These are phyloP conservation scores for Hippophae gyantsensis DNA, from an alignment of 306 rosid species.

Conservation along the genomic window DNA sequence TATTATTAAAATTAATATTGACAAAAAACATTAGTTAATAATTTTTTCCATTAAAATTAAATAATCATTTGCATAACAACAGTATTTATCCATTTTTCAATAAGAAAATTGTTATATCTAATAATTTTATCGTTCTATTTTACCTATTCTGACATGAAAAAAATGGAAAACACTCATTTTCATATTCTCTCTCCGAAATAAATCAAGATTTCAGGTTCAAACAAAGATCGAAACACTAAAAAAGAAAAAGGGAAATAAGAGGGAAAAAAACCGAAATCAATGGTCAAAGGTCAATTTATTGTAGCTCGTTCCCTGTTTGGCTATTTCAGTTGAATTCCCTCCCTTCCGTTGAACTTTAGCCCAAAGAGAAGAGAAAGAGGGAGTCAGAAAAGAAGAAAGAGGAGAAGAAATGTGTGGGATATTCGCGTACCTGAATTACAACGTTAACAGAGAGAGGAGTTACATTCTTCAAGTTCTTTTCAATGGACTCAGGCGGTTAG, in stretches of 20 bases:
- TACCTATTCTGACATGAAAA: no score
- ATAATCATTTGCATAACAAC: no score
- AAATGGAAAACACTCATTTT: no score
- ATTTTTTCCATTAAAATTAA: no score
- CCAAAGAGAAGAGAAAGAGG: conserved; percentile 5
- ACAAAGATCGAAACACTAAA: neutral
- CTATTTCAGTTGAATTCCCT: neutral
- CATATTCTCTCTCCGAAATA: no score
- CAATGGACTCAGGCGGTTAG: conserved; percentile 82
- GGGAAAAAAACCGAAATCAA: conserved; percentile 7
- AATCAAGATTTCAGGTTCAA: neutral
- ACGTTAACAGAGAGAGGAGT: conserved; percentile 67
- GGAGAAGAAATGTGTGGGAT: conserved; percentile 74
- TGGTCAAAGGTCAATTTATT: conserved; percentile 7
- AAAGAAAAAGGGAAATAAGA: neutral
- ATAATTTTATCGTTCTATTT: no score
- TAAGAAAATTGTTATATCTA: no score
- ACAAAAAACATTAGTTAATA: no score
- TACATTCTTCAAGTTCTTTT: conserved; percentile 82
- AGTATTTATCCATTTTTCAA: no score
- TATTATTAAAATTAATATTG: no score
- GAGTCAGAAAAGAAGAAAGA: neutral
- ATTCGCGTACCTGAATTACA: conserved; percentile 88
- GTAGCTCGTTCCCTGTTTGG: neutral
- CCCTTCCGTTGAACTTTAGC: neutral